These are phyloP conservation scores for Saccharum hybrid DNA, from an alignment of 202 grass and related monocot genomes.

Conservation along the genomic window DNA sequence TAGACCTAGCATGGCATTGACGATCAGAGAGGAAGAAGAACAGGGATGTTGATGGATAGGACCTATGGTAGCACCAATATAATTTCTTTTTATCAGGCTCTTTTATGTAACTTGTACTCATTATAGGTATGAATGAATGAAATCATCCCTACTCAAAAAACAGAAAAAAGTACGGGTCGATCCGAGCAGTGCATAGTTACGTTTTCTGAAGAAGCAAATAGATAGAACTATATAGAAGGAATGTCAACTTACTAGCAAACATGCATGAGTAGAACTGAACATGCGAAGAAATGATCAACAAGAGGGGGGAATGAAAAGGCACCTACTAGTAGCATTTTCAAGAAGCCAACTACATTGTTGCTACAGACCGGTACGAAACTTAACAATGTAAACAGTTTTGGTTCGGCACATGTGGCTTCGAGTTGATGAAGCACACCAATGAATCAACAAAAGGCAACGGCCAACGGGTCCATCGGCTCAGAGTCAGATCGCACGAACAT, in stretches of 20 bases:
- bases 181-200: too few species aligned
- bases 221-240: neutral
- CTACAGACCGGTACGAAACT: neutral
- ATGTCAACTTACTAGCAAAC: neutral
- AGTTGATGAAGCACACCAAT: conserved; percentile 31
- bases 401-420: neutral
- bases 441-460: conserved; percentile 7
- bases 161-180: too few species aligned
- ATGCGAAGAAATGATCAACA: neutral
- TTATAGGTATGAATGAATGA: too few species aligned
- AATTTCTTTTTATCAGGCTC: too few species aligned
- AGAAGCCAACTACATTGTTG: neutral
- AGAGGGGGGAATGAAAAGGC: neutral
- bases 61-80: too few species aligned
- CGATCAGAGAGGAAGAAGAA: too few species aligned
- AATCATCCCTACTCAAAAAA: too few species aligned
- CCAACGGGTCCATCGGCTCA: neutral
- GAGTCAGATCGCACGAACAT: neutral
- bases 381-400: neutral
- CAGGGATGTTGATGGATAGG: too few species aligned
- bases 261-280: neutral
- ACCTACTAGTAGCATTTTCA: neutral
- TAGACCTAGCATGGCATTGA: too few species aligned
- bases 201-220: too few species aligned
- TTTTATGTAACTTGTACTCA: too few species aligned